Base-by-base conservation (phyloP, 441 rosid species). In the Gossypium davidsonii region DNA sequence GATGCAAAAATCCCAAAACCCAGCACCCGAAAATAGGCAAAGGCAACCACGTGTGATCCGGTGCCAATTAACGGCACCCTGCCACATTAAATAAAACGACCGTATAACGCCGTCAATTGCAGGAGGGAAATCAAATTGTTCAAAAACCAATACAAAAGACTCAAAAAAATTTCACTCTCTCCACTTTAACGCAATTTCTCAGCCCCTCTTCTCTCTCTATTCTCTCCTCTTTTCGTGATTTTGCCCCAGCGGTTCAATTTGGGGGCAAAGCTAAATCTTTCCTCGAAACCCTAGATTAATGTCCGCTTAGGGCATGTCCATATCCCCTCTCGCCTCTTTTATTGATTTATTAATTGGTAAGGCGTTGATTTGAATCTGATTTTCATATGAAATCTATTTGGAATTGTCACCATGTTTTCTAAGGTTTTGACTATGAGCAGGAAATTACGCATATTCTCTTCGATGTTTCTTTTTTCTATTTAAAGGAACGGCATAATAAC, bases 121-220 rank as follows among this genome's bases (percentile, higher is more conserved):
- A 65, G 86, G 85, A 79, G 84, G 89, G 83, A 81, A 83, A 78
- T 46, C 63, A 67, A 78, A 57, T 56, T 31, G 75, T 67, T 57
- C 69, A 67, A 79, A 53, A 23, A 78, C 70, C 78, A 63, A 66
- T 75, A 65, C 75, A 70, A 64, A 10, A 46, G 4, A 46, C 46
- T 10, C 39, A 9, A 53, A 58, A 53, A 52, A 25, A 44, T 63
- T 26, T 6, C 39, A 18, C 61, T 39, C 57, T 7, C 57, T 25
- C 37, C 23, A 25, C 71, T 59, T 73, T 25, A 42, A 81, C 73
- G 77, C 81, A 74, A 21, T 69, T 71, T 73, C 77, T 63, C 59
- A 42, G 25, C 2, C 71, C 55, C 5, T 53, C 60, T 9, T 23
- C 31, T 21, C 28, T 23, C 61, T 21, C 34, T 56, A 7, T 14